Conservation (phyloP, 106 monocot genomes). For the Apostasia ramifera region DNA sequence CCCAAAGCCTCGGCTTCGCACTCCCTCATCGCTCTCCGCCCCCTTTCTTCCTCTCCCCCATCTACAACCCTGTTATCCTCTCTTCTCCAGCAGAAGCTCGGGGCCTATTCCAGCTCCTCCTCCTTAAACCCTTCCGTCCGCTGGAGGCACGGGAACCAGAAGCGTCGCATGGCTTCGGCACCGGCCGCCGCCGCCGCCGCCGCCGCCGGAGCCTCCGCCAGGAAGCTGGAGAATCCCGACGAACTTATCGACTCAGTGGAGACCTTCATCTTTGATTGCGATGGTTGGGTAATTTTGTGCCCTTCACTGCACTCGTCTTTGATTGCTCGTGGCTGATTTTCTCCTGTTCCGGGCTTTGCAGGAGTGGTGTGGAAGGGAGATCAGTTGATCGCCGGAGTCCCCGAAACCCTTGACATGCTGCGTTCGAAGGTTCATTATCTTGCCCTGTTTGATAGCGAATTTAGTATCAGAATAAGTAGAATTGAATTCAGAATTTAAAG, state of each 20-base stretch:
- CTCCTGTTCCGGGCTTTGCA: constrained; percentile 12
- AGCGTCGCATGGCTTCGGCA: background rate
- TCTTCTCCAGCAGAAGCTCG: background rate
- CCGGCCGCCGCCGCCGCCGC: constrained; percentile 15
- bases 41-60: background rate
- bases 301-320: background rate
- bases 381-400: constrained; percentile 80
- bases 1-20: background rate
- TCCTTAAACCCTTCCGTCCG: background rate
- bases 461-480: background rate
- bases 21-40: background rate
- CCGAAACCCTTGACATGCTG: constrained; percentile 83
- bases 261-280: constrained; percentile 96
- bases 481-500: too few species aligned
- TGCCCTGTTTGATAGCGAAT: background rate
- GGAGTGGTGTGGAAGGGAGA: constrained; percentile 99
- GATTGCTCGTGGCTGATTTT: background rate
- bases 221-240: constrained; percentile 47
- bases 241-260: constrained; percentile 91
- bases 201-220: constrained; percentile 23
- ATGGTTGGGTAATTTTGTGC: constrained; percentile 32
- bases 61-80: background rate
- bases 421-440: constrained; percentile 47
- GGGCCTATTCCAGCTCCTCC: background rate
- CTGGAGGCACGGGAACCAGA: background rate